Percentiles rank a stretch among this genome's conserved stretches.
phyloP scores from a whole-genome alignment of 1,284 basidiomycete species.

The Grifola frondosa region DNA sequence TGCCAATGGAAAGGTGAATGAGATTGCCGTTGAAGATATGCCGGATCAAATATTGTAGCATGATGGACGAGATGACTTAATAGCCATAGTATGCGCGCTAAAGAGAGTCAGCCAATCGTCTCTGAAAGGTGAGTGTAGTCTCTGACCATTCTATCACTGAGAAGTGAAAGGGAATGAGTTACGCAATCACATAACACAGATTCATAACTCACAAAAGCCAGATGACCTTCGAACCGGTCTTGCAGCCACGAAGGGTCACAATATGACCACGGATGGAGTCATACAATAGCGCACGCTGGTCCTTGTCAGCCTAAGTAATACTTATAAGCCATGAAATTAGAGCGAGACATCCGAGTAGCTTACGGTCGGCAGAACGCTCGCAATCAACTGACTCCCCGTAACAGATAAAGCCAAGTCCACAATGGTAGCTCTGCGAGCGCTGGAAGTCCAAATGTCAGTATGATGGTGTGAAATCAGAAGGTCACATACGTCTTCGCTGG shows the following conservation, averaged over 20 bases:
- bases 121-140: neutral
- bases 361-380: constrained; percentile 73
- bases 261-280: constrained; percentile 83
- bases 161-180: constrained; percentile 1
- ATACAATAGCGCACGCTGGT: constrained; percentile 73
- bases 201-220: constrained; percentile 73
- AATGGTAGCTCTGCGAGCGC: constrained; percentile 75
- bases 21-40: constrained; percentile 23
- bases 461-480: neutral
- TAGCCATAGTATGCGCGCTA: constrained; percentile 51
- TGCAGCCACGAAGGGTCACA: constrained; percentile 80
- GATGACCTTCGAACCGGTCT: constrained; percentile 84
- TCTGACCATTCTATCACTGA: constrained; percentile 51
- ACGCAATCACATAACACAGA: neutral
- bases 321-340: neutral
- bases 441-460: constrained; percentile 26
- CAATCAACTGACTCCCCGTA: constrained; percentile 81
- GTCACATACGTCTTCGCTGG: constrained; percentile 66
- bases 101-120: constrained; percentile 14
- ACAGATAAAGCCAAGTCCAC: constrained; percentile 79
- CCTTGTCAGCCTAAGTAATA: constrained; percentile 65
- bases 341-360: constrained; percentile 13
- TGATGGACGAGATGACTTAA: constrained; percentile 18
- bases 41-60: constrained; percentile 21
- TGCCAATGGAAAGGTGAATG: constrained; percentile 13